These are phyloP conservation scores for Bruguiera sexangula DNA, from an alignment of 345 rosid genomes.

Conservation along the genomic window DNA sequence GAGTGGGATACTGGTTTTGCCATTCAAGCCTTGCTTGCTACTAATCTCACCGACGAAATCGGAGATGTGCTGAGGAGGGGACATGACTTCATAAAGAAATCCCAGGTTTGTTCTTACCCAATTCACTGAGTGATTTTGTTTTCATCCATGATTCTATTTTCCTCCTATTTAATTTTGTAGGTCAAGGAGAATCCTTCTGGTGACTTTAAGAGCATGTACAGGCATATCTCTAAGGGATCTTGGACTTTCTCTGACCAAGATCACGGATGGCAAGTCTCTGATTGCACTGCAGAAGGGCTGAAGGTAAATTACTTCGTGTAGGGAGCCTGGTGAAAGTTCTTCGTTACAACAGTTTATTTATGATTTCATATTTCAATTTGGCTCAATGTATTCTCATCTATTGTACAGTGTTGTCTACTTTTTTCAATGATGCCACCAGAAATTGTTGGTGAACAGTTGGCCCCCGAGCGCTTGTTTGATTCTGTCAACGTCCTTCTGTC, in stretches of 20 bases:
- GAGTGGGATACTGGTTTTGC: slow-evolving; percentile 52
- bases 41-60: slow-evolving; percentile 35
- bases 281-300: slow-evolving; percentile 44
- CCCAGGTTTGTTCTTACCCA: slow-evolving; percentile 38
- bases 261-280: slow-evolving; percentile 55
- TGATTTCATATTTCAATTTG: too few species aligned
- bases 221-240: slow-evolving; percentile 48
- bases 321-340: too few species aligned
- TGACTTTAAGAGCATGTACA: slow-evolving; percentile 32
- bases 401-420: slow-evolving; percentile 52
- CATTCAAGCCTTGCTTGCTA: slow-evolving; percentile 44
- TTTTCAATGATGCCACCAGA: slow-evolving; percentile 67
- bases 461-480: slow-evolving; percentile 48
- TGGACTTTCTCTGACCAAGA: slow-evolving; percentile 54
- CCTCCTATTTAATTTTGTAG: slow-evolving; percentile 8
- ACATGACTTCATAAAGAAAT: slow-evolving; percentile 38
- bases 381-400: not conserved
- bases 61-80: slow-evolving; percentile 32
- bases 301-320: slow-evolving; percentile 17
- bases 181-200: slow-evolving; percentile 43
- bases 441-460: slow-evolving; percentile 57
- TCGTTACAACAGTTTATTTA: too few species aligned
- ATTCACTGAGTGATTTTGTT: too few species aligned
- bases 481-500: slow-evolving; percentile 59
- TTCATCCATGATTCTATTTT: not conserved